Evolutionary conservation across 1,139 yeast species (phyloP).

Genomic region (Hanseniaspora uvarum): DNA sequence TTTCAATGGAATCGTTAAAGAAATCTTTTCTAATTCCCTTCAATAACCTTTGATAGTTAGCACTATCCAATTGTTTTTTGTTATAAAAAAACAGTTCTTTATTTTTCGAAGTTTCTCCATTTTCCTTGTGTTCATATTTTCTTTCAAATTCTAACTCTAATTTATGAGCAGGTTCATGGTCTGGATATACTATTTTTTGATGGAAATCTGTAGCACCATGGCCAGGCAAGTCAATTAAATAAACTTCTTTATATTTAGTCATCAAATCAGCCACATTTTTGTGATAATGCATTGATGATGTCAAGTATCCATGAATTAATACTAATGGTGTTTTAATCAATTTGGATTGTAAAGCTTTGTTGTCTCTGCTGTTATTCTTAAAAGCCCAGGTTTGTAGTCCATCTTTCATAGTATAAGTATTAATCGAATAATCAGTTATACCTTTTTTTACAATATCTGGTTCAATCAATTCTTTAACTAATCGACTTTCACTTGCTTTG

Average conservation of each 20-base stretch:
- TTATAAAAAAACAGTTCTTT: constrained; percentile 22
- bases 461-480: constrained; percentile 9
- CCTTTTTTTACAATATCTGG: constrained; percentile 7
- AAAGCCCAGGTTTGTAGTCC: constrained; percentile 17
- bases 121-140: constrained; percentile 17
- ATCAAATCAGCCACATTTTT: constrained; percentile 53
- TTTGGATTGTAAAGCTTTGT: background rate
- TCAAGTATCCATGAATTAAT: constrained; percentile 84
- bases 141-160: constrained; percentile 7
- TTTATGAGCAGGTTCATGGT: constrained; percentile 11
- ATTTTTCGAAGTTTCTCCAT: constrained; percentile 18
- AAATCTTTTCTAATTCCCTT: constrained; percentile 52
- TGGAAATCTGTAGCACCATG: constrained; percentile 53
- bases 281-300: constrained; percentile 77
- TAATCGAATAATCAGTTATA: constrained; percentile 4
- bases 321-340: constrained; percentile 35
- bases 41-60: constrained; percentile 38
- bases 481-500: background rate
- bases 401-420: constrained; percentile 7
- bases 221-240: constrained; percentile 74
- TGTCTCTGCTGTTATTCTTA: constrained; percentile 1
- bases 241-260: constrained; percentile 42
- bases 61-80: constrained; percentile 25
- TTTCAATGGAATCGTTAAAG: constrained; percentile 71
- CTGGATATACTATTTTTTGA: background rate